phyloP scores from a whole-genome alignment of 192 early-diverging fungal genomes.

The Backusella morwellensis region DNA sequence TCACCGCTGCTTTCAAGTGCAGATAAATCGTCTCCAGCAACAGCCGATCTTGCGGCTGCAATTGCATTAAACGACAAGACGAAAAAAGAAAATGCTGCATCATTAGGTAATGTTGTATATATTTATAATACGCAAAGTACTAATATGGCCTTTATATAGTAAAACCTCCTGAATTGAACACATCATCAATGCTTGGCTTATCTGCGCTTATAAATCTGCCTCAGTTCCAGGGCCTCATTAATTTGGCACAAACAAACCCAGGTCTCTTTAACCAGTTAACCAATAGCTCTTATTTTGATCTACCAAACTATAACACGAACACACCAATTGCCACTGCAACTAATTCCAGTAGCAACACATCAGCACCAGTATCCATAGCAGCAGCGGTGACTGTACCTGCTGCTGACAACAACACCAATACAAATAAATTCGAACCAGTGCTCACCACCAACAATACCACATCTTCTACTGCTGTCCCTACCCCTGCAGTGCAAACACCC shows the following conservation, averaged over 20 bases:
- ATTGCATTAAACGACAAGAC: slow-evolving; percentile 26
- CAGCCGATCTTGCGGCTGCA: slow-evolving; percentile 17
- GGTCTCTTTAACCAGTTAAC: slow-evolving; percentile 21
- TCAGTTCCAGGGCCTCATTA: slow-evolving; percentile 19
- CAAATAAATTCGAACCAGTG: not conserved
- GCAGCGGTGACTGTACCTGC: not conserved
- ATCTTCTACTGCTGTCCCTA: not conserved
- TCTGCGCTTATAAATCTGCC: slow-evolving; percentile 2
- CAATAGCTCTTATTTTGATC: not conserved
- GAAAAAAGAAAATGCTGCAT: slow-evolving; percentile 11
- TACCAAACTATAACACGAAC: not conserved
- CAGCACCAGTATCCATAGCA: not conserved
- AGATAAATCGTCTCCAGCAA: slow-evolving; percentile 8
- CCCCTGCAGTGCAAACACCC: not conserved
- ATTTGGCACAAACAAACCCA: slow-evolving; percentile 17
- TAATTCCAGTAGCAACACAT: not conserved
- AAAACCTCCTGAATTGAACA: not conserved
- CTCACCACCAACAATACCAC: not conserved
- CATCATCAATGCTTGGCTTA: not conserved
- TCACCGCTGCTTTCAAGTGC: slow-evolving; percentile 4
- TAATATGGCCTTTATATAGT: not conserved
- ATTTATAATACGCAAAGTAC: not conserved
- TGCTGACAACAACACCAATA: not conserved
- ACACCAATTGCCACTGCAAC: not conserved
- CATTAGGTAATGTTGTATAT: not conserved